Conservation (phyloP, 2,329 filamentous ascomycete genomes). For the Aspergillus jensenii region DNA sequence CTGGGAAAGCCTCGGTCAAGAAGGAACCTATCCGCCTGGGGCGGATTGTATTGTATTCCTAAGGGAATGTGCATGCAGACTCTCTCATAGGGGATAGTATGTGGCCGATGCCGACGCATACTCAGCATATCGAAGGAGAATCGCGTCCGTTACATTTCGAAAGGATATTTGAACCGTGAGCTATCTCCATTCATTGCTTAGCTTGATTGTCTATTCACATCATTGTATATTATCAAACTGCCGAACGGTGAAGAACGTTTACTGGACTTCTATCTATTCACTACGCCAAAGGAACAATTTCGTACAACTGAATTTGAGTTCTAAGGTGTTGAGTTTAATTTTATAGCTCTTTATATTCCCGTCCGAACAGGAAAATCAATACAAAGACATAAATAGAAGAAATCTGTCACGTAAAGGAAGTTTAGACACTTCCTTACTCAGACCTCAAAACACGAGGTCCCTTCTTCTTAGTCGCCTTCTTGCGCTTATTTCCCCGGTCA, state of each 20-base stretch:
- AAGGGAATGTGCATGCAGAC: not conserved
- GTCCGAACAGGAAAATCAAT: slow-evolving; percentile 9
- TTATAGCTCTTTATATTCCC: slow-evolving; percentile 13
- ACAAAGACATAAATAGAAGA: slow-evolving; percentile 17
- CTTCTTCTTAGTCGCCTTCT: slow-evolving; percentile 46
- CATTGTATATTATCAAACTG: slow-evolving; percentile 1
- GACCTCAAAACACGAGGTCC: slow-evolving; percentile 46
- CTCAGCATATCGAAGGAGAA: not conserved
- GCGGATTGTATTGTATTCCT: not conserved
- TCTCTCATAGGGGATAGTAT: too few species aligned
- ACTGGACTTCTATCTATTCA: not conserved
- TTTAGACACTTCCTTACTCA: slow-evolving; percentile 30
- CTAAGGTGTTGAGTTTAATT: slow-evolving; percentile 2
- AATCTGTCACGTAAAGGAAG: slow-evolving; percentile 12
- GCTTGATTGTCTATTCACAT: not conserved
- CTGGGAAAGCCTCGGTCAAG: not conserved
- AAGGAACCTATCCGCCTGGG: not conserved
- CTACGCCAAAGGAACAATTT: not conserved
- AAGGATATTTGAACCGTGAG: not conserved
- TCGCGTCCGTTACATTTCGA: not conserved
- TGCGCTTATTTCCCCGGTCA: slow-evolving; percentile 55
- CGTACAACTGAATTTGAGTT: not conserved
- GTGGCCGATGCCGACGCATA: not conserved
- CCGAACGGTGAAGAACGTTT: not conserved
- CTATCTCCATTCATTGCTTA: slow-evolving; percentile 1